Conservation (phyloP, 345 rosid species). For the Melastoma malabathricum region DNA sequence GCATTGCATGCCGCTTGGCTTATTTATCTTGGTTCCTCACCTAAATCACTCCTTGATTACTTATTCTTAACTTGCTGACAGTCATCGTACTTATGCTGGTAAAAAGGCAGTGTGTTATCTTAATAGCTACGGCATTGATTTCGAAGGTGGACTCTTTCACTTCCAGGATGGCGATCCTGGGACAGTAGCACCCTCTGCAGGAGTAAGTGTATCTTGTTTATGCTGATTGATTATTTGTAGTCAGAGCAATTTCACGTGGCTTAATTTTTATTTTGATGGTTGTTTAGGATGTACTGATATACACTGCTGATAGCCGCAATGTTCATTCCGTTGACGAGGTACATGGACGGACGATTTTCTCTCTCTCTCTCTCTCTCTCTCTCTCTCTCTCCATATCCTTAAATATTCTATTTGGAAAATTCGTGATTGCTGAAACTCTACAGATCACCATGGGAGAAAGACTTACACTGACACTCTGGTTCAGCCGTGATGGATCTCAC, state of each 20-base stretch:
- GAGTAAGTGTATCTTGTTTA: conserved; percentile 34
- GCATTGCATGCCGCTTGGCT: no score
- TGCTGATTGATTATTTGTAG: background rate
- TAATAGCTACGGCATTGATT: conserved; percentile 52
- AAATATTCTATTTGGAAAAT: conserved; percentile 1
- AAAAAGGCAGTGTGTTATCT: conserved; percentile 91
- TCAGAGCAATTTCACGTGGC: background rate
- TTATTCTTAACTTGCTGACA: conserved; percentile 4
- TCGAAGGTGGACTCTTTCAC: conserved; percentile 72
- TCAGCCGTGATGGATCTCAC: conserved; percentile 67
- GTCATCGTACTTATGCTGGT: conserved; percentile 12
- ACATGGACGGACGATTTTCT: background rate
- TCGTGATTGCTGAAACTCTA: conserved; percentile 8
- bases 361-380: background rate
- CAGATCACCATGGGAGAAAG: conserved; percentile 80
- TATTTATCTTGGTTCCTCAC: background rate
- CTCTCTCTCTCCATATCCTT: background rate
- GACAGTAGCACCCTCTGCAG: conserved; percentile 46
- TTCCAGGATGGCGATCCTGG: conserved; percentile 71
- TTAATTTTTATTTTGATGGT: conserved; percentile 6
- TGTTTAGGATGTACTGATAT: conserved; percentile 63
- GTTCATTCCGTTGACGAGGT: conserved; percentile 92
- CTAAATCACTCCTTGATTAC: no score
- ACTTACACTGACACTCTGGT: conserved; percentile 79
- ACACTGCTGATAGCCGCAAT: conserved; percentile 80